phyloP scores from a whole-genome alignment of 352 stramenopile species.

The Synura sp. region DNA sequence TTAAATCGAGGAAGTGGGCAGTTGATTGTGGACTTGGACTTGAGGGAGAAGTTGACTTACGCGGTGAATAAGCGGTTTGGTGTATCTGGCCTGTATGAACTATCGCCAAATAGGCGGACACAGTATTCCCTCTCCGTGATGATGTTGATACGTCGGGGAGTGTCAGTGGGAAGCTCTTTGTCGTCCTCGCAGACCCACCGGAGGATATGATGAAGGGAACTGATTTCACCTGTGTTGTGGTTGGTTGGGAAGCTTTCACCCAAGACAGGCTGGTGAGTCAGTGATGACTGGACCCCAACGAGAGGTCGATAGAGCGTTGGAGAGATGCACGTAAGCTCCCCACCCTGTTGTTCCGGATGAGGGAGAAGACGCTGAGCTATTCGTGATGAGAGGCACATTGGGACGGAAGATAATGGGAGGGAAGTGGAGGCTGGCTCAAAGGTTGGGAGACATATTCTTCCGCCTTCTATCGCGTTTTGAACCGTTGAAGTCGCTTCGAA shows the following conservation, averaged over 20 bases:
- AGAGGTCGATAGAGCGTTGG: too few species aligned
- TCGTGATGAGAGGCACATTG: not conserved
- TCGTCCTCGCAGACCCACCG: not conserved
- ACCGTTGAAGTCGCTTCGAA: slow-evolving; percentile 10
- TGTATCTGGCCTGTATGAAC: not conserved
- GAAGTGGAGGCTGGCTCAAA: not conserved
- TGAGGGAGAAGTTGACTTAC: not conserved
- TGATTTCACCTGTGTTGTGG: not conserved
- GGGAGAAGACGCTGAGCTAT: not conserved
- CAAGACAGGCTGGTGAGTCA: too few species aligned
- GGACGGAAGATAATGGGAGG: too few species aligned
- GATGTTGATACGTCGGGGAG: not conserved
- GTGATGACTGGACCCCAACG: too few species aligned
- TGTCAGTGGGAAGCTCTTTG: not conserved
- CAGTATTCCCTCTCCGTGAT: not conserved
- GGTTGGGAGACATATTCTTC: not conserved
- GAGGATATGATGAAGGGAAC: not conserved
- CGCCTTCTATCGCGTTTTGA: not conserved
- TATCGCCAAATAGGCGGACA: not conserved
- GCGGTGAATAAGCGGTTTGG: not conserved
- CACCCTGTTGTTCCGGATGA: too few species aligned
- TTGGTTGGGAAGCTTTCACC: not conserved
- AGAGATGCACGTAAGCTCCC: too few species aligned
- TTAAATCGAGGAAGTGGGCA: not conserved
- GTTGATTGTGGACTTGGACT: not conserved